Percentiles rank a stretch among this genome's conserved stretches.
Conservation (phyloP, 768 basidiomycete species). For the Daedalea quercina region DNA sequence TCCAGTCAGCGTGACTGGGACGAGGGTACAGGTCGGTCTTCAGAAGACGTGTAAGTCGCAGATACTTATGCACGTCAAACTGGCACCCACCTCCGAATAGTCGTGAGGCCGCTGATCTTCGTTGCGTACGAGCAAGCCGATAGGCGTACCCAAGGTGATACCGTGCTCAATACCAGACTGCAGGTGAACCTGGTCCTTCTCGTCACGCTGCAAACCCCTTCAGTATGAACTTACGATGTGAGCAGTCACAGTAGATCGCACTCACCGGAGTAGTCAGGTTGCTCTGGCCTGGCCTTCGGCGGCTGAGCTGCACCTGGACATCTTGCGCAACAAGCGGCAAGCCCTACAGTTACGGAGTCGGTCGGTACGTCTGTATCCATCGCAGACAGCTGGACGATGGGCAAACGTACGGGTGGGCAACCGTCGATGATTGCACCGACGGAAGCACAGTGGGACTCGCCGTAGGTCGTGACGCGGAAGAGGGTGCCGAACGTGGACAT, state of each 20-base stretch:
- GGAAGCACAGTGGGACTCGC: conserved; percentile 95
- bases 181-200: conserved; percentile 89
- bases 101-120: conserved; percentile 98
- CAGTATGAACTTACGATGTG: not conserved
- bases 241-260: conserved; percentile 9
- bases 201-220: conserved; percentile 35
- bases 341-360: conserved; percentile 45
- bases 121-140: conserved; percentile 93
- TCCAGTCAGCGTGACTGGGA: conserved; percentile 96
- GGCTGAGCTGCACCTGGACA: conserved; percentile 85
- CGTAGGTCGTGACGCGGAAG: conserved; percentile 95
- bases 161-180: conserved; percentile 94
- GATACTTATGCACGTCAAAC: not conserved
- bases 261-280: conserved; percentile 92
- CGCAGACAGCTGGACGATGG: not conserved
- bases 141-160: conserved; percentile 94
- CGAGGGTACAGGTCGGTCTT: conserved; percentile 91
- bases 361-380: not conserved
- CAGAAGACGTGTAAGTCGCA: not conserved
- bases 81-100: conserved; percentile 61
- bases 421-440: conserved; percentile 98
- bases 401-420: conserved; percentile 75
- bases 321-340: conserved; percentile 73
- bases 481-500: conserved; percentile 94
- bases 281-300: conserved; percentile 92